Evolutionary conservation across 2,329 filamentous ascomycete species (phyloP).

Genomic region (Westerdykella ornata): DNA sequence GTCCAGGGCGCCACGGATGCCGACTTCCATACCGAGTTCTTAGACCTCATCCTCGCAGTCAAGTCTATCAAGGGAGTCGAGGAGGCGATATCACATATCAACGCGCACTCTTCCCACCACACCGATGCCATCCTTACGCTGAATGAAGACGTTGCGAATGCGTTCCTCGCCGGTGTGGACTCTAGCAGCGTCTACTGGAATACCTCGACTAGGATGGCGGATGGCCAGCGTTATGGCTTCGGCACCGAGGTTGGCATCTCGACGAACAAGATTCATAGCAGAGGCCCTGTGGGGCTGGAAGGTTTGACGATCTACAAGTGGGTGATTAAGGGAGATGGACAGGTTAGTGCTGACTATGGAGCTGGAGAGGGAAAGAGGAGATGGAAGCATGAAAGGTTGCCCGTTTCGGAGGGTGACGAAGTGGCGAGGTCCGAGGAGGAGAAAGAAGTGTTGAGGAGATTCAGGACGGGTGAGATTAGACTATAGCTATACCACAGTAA

Average conservation of each 20-base stretch:
- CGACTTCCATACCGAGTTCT: constrained; percentile 85
- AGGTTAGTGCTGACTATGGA: constrained; percentile 70
- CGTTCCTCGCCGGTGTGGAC: constrained; percentile 80
- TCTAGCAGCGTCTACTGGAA: constrained; percentile 96
- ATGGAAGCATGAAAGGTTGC: constrained; percentile 52
- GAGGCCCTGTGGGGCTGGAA: constrained; percentile 88
- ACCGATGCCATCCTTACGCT: constrained; percentile 85
- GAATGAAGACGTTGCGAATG: constrained; percentile 60
- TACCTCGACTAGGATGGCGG: constrained; percentile 85
- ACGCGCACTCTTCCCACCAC: constrained; percentile 84
- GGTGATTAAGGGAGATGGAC: constrained; percentile 74
- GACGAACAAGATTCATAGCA: constrained; percentile 95
- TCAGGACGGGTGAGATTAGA: constrained; percentile 17
- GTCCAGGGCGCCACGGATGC: constrained; percentile 59
- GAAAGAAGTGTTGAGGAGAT: constrained; percentile 28
- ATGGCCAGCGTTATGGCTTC: constrained; percentile 96
- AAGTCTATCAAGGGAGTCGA: constrained; percentile 62
- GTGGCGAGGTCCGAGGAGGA: constrained; percentile 30
- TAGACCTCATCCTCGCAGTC: constrained; percentile 76
- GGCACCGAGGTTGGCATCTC: constrained; percentile 97
- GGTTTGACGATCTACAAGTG: constrained; percentile 98
- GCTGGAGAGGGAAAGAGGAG: constrained; percentile 42
- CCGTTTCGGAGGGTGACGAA: constrained; percentile 25
- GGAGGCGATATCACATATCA: constrained; percentile 80
- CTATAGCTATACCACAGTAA: background rate